Evolutionary conservation across 441 rosid genomes (phyloP), one percentile per base, ranked within the genome.

Genomic region (Mallotus japonicus): DNA sequence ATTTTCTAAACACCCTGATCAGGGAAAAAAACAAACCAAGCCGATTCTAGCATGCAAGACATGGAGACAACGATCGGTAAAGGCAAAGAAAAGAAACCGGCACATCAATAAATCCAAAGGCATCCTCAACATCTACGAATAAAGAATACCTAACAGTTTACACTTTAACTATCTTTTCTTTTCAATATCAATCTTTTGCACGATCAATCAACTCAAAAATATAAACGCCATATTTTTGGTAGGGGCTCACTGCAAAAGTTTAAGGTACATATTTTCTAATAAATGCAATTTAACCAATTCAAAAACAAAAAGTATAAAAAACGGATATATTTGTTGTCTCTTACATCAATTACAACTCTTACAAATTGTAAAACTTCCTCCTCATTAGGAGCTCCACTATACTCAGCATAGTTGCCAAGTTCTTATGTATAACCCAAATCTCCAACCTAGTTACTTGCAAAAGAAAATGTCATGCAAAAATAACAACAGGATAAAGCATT

Each of bases 301-400:
- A 9, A 19, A 1, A 58, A 24, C 9, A 3, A 42, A 71, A 37
- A 44, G 24, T 17, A 49, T 2, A 8, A 44, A 7, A 60, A 34
- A 32, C n/a, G 70, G 4, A 60, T 37, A 60, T 54, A 37, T 61
- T 59, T 12, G 7, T 28, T 37, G 50, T 70, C 79, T 55, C 93
- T 85, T 80, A 92, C 98, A 73, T 93, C 96, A 73, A 93, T 80
- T 62, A 94, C 93, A 65, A 94, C 95, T 87, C 97, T 89, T 51
- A 97, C 98, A 73, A 92, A 93, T 50, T 93, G 98, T 84, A 92
- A 78, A 60, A 93, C 98, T 83, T 93, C 98, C 77, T 92, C 97
- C 79, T 90, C 97, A 42, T 88, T 93, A 16, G 98, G 98, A 75
- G 98, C 98, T 78, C 98, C 98, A 78, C 97, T 92, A 65, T 94